Base-by-base conservation (phyloP, 805 yeast genomes). In the Metschnikowia continentalis region DNA sequence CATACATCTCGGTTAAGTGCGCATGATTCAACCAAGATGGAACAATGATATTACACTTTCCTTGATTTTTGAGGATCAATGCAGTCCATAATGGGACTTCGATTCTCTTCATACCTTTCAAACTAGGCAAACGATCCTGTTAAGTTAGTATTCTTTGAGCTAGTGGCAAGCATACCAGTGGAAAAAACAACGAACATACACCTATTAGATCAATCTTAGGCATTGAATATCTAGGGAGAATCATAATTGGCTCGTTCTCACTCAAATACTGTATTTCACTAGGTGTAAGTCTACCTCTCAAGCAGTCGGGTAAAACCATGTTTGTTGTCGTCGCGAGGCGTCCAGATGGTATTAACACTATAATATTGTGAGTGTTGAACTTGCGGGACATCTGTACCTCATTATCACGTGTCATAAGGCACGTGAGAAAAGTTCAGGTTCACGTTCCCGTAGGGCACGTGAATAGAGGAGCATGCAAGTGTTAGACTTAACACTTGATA, bases 41-140 rank as follows among this genome's bases (percentile, higher is more conserved):
- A 13, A 90, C 85, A 7, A 89, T 83, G 2, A 94, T 82, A 54
- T 84, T 86, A 67, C 97, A 90, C 60, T 90, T 85, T 43, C 83
- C 85, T 65, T 94, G 98, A 43, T 84, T 82, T 61, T 89, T 90
- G 46, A 94, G 71, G 19, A 91, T 70, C 6, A 91, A 64, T 0
- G 97, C 98, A 19, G 88, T 72, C 98, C 98, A 94, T 1, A 92
- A 55, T 0, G 97, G 96, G 0, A 94, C 82, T 43, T 79, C 73
- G 17, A 77, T 79, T 47, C 91, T 76, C 53, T 85, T 78, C 79
- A 87, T 76, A 0, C 95, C 89, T 42, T 79, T 67, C 35, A 89
- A 68, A 6, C 75, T 70, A 0, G 92, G 90, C 30, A 82, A 62
- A 39, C 70, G 71, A 79, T 71, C 68, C 48, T 80, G n/a, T 66